Conservation (phyloP, 441 rosid species). For the Pelargonium citronellum region DNA sequence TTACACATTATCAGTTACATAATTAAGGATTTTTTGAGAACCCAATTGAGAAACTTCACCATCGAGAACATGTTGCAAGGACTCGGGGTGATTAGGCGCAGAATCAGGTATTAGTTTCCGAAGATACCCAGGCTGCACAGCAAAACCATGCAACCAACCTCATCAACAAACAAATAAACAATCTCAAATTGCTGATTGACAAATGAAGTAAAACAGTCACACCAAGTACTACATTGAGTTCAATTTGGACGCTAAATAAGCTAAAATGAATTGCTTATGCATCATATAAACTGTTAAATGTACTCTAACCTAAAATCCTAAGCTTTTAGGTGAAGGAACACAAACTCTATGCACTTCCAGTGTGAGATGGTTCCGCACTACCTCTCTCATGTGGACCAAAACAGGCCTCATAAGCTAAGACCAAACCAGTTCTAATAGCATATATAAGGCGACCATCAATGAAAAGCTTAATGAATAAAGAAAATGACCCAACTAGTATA, state of each 20-base stretch:
- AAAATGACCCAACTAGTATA: too few species aligned
- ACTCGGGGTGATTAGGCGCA: slow-evolving; percentile 64
- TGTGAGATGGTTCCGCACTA: too few species aligned
- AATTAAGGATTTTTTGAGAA: background rate
- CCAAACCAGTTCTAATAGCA: too few species aligned
- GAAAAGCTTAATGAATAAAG: too few species aligned
- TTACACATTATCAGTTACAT: background rate
- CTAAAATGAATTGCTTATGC: background rate
- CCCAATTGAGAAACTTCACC: slow-evolving; percentile 39
- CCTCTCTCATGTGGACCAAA: too few species aligned
- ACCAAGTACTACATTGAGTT: background rate
- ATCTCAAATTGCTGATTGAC: background rate
- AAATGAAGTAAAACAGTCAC: background rate
- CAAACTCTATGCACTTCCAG: too few species aligned
- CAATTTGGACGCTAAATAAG: background rate
- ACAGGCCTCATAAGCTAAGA: too few species aligned
- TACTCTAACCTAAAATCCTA: too few species aligned
- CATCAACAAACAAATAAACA: slow-evolving; percentile 4
- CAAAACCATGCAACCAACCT: slow-evolving; percentile 3
- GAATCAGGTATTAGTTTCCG: slow-evolving; percentile 54
- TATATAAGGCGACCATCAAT: too few species aligned
- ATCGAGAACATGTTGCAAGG: slow-evolving; percentile 59
- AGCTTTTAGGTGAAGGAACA: too few species aligned
- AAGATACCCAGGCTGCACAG: slow-evolving; percentile 76
- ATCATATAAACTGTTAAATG: background rate